phyloP scores from a whole-genome alignment of 2,329 filamentous ascomycete species.

The Colletotrichum cordylinicola region DNA sequence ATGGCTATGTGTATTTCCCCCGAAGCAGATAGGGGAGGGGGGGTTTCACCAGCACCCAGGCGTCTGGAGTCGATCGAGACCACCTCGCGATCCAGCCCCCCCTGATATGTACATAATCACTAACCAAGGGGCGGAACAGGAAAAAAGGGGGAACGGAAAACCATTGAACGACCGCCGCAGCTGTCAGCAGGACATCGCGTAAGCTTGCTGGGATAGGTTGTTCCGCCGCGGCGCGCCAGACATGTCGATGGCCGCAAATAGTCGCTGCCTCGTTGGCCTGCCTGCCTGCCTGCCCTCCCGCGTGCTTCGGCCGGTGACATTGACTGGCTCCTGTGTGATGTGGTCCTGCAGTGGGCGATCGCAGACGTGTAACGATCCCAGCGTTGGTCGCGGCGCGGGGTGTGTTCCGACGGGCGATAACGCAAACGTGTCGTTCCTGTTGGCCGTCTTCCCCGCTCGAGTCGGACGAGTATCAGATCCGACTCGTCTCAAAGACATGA shows the following conservation, averaged over 20 bases:
- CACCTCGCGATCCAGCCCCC: conserved; percentile 2
- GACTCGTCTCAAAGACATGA: background rate
- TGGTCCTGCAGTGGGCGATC: background rate
- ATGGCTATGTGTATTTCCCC: background rate
- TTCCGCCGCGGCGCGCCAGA: background rate
- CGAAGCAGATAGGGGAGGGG: conserved; percentile 2
- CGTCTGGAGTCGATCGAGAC: conserved; percentile 19
- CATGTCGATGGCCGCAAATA: background rate
- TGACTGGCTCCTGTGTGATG: background rate
- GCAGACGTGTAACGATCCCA: background rate
- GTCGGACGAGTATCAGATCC: conserved; percentile 4
- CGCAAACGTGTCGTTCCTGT: background rate
- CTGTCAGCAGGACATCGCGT: background rate
- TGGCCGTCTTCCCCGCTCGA: background rate
- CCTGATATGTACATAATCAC: background rate
- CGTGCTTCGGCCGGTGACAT: background rate
- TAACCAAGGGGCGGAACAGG: background rate
- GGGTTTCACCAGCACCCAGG: conserved; percentile 12
- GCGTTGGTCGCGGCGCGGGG: background rate
- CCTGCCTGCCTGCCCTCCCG: background rate
- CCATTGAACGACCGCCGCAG: background rate
- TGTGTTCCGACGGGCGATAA: background rate
- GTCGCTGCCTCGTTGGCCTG: background rate
- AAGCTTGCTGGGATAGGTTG: background rate
- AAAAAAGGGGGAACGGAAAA: background rate